Conservation (phyloP, 805 yeast genomes). For the Yarrowia divulgata region DNA sequence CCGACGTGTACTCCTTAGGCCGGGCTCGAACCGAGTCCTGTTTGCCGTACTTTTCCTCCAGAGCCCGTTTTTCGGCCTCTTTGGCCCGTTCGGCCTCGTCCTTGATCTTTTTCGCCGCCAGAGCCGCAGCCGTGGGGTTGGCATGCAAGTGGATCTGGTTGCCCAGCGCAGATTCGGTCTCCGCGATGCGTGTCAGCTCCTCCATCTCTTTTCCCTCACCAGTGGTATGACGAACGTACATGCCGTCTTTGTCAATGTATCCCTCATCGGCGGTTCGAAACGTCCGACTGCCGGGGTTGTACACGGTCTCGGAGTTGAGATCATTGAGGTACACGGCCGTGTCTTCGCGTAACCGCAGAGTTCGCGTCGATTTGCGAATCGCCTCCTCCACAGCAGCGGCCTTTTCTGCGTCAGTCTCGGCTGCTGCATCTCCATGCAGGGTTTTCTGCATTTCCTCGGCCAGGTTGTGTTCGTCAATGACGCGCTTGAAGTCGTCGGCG, state of each 20-base stretch:
- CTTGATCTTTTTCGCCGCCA: slow-evolving; percentile 51
- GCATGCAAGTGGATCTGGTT: slow-evolving; percentile 51
- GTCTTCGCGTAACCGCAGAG: slow-evolving; percentile 74
- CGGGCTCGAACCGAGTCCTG: slow-evolving; percentile 46
- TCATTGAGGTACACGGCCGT: slow-evolving; percentile 72
- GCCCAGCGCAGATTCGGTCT: slow-evolving; percentile 53
- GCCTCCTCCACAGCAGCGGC: slow-evolving; percentile 40
- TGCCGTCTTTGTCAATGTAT: slow-evolving; percentile 53
- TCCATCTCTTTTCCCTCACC: slow-evolving; percentile 66
- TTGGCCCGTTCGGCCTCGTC: slow-evolving; percentile 44
- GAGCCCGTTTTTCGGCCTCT: slow-evolving; percentile 1
- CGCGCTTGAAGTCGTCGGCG: slow-evolving; percentile 64
- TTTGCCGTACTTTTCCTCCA: slow-evolving; percentile 30
- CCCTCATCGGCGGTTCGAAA: slow-evolving; percentile 48
- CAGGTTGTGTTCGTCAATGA: slow-evolving; percentile 50
- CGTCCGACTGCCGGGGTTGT: slow-evolving; percentile 51
- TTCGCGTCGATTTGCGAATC: slow-evolving; percentile 51
- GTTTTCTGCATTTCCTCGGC: slow-evolving; percentile 41
- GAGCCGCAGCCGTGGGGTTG: slow-evolving; percentile 58
- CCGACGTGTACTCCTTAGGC: slow-evolving; percentile 42
- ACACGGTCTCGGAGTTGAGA: slow-evolving; percentile 59
- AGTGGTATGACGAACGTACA: slow-evolving; percentile 61
- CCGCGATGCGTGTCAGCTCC: slow-evolving; percentile 58
- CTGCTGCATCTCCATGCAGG: slow-evolving; percentile 36
- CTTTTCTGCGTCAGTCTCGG: slow-evolving; percentile 39